A percentile compares a stretch with the other conserved stretches of the same genome.
Conservation (phyloP, 768 basidiomycete genomes). For the Xanthoconium purpureum region DNA sequence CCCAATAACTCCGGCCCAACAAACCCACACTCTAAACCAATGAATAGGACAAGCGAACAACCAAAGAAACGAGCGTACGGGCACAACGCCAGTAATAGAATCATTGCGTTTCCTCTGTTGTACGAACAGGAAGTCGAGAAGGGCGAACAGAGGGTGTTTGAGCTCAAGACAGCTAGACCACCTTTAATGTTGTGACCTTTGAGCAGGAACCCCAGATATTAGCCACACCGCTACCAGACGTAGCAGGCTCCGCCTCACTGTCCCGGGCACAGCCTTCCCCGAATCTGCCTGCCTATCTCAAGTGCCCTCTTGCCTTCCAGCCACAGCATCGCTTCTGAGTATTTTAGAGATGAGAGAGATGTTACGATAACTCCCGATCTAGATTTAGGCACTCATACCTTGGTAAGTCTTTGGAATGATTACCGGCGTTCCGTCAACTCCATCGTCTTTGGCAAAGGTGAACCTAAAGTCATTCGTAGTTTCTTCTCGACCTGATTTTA, state of each 20-base stretch:
- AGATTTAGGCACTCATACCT: conserved; percentile 36
- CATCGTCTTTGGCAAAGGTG: conserved; percentile 58
- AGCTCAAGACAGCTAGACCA: neutral
- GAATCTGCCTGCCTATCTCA: conserved; percentile 66
- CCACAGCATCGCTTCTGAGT: conserved; percentile 79
- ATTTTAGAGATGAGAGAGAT: conserved; percentile 11
- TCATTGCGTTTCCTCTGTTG: neutral
- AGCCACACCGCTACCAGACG: neutral
- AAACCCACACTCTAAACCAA: too few relatives aligned
- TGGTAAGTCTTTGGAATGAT: conserved; percentile 70
- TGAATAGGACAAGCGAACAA: too few relatives aligned
- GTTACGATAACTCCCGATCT: neutral
- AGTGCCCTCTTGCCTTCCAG: conserved; percentile 74
- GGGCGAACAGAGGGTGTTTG: neutral
- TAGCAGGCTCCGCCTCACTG: neutral
- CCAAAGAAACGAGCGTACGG: neutral
- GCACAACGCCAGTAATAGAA: neutral
- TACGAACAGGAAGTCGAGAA: neutral
- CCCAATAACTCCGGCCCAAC: too few relatives aligned
- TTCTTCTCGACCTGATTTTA: conserved; percentile 59
- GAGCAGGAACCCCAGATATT: neutral
- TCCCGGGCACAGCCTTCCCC: conserved; percentile 31
- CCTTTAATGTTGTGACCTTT: neutral
- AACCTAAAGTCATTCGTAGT: conserved; percentile 77
- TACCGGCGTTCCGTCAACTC: conserved; percentile 33